Base-by-base conservation (phyloP, 2,329 filamentous ascomycete species). In the Penicillium sp. region DNA sequence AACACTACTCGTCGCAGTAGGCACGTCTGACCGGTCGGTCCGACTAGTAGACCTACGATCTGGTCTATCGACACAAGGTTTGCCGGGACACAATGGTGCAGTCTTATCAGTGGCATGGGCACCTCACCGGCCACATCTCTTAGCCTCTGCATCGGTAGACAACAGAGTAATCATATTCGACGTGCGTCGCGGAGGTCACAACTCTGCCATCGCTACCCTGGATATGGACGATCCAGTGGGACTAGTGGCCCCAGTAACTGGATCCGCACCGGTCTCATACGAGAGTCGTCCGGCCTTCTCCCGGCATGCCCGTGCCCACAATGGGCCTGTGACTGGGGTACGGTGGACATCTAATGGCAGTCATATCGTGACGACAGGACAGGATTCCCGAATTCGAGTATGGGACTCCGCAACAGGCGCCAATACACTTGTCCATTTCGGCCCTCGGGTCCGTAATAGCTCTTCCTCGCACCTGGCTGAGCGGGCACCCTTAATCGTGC, bases 351-450 rank as follows among this genome's bases (percentile, higher is more conserved):
- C 90, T 57, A 87, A 91, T 68, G 91, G 91, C 1, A 79, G 78
- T 14, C 87, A 89, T 69, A 80, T 97, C 18, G 80, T 97, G 13
- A 91, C 89, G 0, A 83, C 89, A 2, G 92, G 92, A 0, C 89
- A 95, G 56, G 94, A 97, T 70, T 82, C 89, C 47, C 85, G 88
- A 9, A 87, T 97, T 60, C 84, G 92, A 5, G 89, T 97, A 1
- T 97, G 93, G 93, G 84, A 96, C 69, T 85, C 89, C 2, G 81
- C 81, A 0, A 90, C 85, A 0, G 91, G 92, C 2, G 88, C 88
- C 18, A 97, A 97, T 72, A 95, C 90, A 0, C 83, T 97, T 6
- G 89, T 89, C 0, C 92, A 88, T 71, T 97, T 97, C 69, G 92
- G 92, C 0, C 89, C 92, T 1, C 81, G 86, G 29, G 81, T 97